Evolutionary conservation across 371 early-diverging fungal species (phyloP).

Genomic region (Saksenaea vasiformis): DNA sequence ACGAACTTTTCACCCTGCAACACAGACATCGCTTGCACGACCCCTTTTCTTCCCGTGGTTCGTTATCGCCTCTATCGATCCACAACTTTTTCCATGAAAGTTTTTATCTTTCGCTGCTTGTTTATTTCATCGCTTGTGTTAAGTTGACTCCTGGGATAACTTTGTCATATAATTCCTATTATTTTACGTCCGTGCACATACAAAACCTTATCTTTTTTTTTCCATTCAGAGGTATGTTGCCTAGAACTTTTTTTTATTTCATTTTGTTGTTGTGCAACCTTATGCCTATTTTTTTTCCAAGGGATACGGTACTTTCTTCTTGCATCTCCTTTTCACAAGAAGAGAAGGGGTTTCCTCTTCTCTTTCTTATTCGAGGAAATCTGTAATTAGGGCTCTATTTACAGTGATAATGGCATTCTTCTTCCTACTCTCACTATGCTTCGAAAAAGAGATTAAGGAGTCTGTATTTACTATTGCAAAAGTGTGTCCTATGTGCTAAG

Average conservation of each 20-base stretch:
- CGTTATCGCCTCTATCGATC: too few species aligned
- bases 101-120: background rate
- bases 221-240: background rate
- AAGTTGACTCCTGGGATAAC: background rate
- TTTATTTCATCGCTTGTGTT: background rate
- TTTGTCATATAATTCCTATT: background rate
- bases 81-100: background rate
- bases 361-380: background rate
- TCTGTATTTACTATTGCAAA: background rate
- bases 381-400: background rate
- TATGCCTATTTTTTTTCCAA: background rate
- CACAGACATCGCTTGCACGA: background rate
- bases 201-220: background rate
- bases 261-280: background rate
- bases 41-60: too few species aligned
- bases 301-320: background rate
- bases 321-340: background rate
- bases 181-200: background rate
- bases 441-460: background rate
- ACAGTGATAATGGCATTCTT: background rate
- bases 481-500: background rate
- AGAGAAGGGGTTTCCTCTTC: background rate
- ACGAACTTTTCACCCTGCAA: slow-evolving; percentile 2
- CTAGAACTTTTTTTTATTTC: background rate
- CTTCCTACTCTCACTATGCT: background rate